Percentiles rank a stretch among this genome's conserved stretches.
Evolutionary conservation across 2,329 filamentous ascomycete species (phyloP).

Genomic region (Canariomyces notabilis): DNA sequence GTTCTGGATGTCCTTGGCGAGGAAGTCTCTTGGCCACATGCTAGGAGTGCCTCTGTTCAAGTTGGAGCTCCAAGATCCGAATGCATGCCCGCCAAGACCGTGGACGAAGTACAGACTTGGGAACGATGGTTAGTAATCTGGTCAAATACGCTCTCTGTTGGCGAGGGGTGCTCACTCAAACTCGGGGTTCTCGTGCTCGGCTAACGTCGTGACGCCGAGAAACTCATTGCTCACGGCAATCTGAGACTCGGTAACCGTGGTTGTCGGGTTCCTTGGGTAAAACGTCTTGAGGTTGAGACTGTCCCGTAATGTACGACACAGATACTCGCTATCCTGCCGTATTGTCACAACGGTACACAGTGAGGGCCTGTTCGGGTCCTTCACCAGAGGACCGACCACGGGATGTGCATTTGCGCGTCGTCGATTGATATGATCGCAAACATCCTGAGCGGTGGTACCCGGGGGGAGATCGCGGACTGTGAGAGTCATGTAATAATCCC

Average conservation of each 20-base stretch:
- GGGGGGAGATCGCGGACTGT: constrained; percentile 13
- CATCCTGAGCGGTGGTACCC: constrained; percentile 11
- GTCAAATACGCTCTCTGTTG: neutral
- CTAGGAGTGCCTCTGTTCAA: constrained; percentile 1
- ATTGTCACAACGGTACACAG: constrained; percentile 11
- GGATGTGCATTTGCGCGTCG: constrained; percentile 1
- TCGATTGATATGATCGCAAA: constrained; percentile 7
- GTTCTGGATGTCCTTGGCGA: constrained; percentile 7
- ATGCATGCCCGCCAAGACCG: constrained; percentile 16
- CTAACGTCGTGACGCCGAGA: constrained; percentile 13
- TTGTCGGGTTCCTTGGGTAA: constrained; percentile 4
- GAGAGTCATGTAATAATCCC: constrained; percentile 8
- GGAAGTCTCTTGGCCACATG: constrained; percentile 13
- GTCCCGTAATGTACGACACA: constrained; percentile 4
- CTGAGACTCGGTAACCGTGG: neutral
- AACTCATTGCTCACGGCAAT: constrained; percentile 12
- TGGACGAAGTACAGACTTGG: constrained; percentile 14
- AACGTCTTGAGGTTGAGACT: constrained; percentile 5
- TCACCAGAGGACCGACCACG: constrained; percentile 4
- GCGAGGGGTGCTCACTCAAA: constrained; percentile 8
- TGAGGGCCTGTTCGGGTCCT: constrained; percentile 2
- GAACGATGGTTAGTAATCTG: neutral
- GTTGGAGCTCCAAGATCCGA: constrained; percentile 7
- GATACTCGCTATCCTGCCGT: constrained; percentile 6
- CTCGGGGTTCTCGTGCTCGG: constrained; percentile 12